Evolutionary conservation across 2,329 filamentous ascomycete species (phyloP), one percentile per base, ranked within the genome.

Genomic region (Colletotrichum costaricense): DNA sequence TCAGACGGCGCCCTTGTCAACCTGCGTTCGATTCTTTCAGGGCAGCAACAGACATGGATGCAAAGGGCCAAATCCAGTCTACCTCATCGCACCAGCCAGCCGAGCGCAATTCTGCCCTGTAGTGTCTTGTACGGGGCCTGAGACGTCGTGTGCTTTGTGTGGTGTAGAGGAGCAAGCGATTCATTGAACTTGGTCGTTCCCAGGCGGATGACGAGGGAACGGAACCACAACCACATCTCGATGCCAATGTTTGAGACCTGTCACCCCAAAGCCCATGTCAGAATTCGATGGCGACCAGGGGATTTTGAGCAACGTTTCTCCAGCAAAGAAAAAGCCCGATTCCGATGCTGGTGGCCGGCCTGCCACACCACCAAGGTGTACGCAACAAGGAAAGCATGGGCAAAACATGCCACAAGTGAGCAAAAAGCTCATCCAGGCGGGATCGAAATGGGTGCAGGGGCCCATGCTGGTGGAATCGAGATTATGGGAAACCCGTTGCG

Each of bases 401-500:
- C 52, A 64, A 65, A 69, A 63, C 14, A n/a, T 49, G 59, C 24
- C 38, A 2, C 28, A n/a, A 14, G 11, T 19, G 24, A 54, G 14
- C 33, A 59, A 55, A 67, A 55, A 16, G 54, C 22, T 26, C 60
- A 26, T 64, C 35, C 52, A 59, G 38, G 9, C 19, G 9, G 9
- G 35, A 33, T 49, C 35, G 35, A 46, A 42, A 33, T 38, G 57
- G 38, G 35, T 63, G 57, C 66, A 70, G 59, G 70, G 70, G 42
- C 55, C 38, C 30, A 28, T 22, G 63, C 30, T 14, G 8, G 28
- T 16, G 49, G 49, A 35, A 70, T 70, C 60, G 60, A 60, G 69
- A 68, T 68, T 63, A 38, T 58, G 24, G 55, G 30, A 71, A 73
- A 66, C 60, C 67, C 56, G 67, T 66, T 70, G 33, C 35, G 60